These are phyloP conservation scores for Xanthoceras sorbifolium DNA, from an alignment of 345 rosid genomes.

Conservation along the genomic window DNA sequence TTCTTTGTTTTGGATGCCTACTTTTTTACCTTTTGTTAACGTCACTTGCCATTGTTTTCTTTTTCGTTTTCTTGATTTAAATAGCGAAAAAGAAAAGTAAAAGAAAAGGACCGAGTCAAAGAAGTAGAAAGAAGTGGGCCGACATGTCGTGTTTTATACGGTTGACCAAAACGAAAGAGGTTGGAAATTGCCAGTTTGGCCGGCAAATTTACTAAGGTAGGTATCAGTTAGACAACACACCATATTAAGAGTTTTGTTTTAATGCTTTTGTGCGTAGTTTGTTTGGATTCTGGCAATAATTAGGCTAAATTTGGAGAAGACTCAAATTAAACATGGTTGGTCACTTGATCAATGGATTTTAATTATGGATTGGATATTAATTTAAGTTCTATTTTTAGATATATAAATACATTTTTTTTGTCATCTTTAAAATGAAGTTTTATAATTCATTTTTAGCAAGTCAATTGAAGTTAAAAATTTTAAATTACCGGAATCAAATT, in stretches of 20 bases:
- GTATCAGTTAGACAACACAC: conserved; percentile 12
- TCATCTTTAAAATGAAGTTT: no score
- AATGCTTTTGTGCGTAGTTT: not conserved
- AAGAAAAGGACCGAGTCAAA: conserved; percentile 39
- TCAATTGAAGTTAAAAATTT: no score
- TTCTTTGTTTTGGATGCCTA: conserved; percentile 30
- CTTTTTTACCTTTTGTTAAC: conserved; percentile 17
- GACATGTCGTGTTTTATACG: conserved; percentile 42
- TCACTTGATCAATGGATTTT: not conserved
- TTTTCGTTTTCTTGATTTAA: not conserved
- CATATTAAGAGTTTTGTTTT: not conserved
- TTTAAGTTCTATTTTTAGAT: not conserved
- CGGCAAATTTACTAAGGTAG: conserved; percentile 21
- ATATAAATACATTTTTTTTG: no score
- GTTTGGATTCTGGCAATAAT: conserved; percentile 8
- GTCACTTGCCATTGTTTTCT: conserved; percentile 7
- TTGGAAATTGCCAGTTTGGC: conserved; percentile 38
- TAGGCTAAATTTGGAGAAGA: not conserved
- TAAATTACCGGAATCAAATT: no score
- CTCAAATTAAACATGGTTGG: not conserved
- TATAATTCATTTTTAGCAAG: no score
- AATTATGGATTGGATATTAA: not conserved
- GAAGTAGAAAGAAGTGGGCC: conserved; percentile 37
- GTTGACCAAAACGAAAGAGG: conserved; percentile 45
- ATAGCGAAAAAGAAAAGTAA: conserved; percentile 12